Conservation (phyloP, 805 yeast genomes). For the Barnettozyma pratensis region DNA sequence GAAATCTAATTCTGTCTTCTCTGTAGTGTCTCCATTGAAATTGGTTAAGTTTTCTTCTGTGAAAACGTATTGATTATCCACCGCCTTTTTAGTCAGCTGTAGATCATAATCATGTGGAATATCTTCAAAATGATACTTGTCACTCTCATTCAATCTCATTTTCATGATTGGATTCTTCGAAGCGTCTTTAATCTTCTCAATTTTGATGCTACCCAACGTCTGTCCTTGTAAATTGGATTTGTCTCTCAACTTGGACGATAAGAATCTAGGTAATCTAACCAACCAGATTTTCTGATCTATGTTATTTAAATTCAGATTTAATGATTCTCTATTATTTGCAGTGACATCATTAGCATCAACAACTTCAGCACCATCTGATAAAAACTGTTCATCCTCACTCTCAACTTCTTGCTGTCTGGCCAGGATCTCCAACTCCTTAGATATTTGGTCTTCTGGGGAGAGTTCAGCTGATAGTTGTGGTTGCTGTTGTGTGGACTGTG, state of each 20-base stretch:
- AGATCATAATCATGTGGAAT: conserved; percentile 86
- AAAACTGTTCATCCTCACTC: conserved; percentile 34
- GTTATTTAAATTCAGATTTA: conserved; percentile 66
- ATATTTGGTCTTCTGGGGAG: conserved; percentile 2
- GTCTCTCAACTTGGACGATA: conserved; percentile 77
- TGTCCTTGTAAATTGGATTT: conserved; percentile 61
- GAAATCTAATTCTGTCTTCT: conserved; percentile 27
- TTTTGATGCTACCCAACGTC: conserved; percentile 71
- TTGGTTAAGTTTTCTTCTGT: conserved; percentile 76
- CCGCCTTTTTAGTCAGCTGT: conserved; percentile 69
- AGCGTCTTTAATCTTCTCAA: conserved; percentile 22
- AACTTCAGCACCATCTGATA: conserved; percentile 38
- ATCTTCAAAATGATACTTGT: conserved; percentile 30
- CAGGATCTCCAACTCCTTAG: conserved; percentile 14
- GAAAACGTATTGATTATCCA: conserved; percentile 81
- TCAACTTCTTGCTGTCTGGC: conserved; percentile 23
- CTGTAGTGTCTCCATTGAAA: conserved; percentile 33
- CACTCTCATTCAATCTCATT: conserved; percentile 44
- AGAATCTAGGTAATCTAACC: conserved; percentile 81
- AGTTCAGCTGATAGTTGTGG: conserved; percentile 1
- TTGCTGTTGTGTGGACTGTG: background rate
- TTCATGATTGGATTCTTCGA: conserved; percentile 38
- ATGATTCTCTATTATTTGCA: conserved; percentile 50
- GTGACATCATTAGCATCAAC: conserved; percentile 41
- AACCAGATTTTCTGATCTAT: conserved; percentile 82